These are phyloP conservation scores for Sarocladiaceae sp. DNA, from an alignment of 2,329 filamentous ascomycete species.

Conservation along the genomic window DNA sequence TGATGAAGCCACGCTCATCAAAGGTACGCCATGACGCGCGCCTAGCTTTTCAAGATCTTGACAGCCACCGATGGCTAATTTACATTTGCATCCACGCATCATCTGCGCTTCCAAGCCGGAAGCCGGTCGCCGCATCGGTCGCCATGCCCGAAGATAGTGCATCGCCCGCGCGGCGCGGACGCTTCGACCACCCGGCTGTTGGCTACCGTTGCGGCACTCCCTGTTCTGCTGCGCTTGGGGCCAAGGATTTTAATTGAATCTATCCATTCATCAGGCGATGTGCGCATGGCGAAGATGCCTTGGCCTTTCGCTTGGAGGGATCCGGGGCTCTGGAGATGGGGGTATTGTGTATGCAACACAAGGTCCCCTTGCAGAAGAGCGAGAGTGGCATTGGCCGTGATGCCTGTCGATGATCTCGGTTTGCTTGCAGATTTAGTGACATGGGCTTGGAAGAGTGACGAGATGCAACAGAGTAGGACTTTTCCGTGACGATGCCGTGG, in stretches of 20 bases:
- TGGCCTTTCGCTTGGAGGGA: background rate
- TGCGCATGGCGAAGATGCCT: background rate
- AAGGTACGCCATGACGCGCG: too few species aligned
- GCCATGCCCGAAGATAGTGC: constrained; percentile 9
- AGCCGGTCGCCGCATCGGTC: constrained; percentile 8
- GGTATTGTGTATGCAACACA: background rate
- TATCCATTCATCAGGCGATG: constrained; percentile 5
- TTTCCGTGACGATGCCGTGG: too few species aligned
- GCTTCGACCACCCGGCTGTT: constrained; percentile 9
- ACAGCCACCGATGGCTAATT: constrained; percentile 1
- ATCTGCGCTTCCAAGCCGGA: background rate
- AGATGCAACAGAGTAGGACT: too few species aligned
- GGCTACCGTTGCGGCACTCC: constrained; percentile 7
- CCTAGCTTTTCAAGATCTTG: too few species aligned
- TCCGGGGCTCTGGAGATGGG: background rate
- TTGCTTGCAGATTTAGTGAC: background rate
- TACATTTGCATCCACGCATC: background rate
- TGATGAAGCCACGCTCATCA: too few species aligned
- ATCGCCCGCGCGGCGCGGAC: background rate
- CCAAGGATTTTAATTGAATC: background rate
- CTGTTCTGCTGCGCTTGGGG: background rate
- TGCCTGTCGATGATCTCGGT: background rate
- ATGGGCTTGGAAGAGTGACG: too few species aligned
- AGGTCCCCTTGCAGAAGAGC: background rate
- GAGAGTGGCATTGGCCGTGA: too few species aligned